These are phyloP conservation scores for Ascochyta rabiei DNA, from an alignment of 2,329 filamentous ascomycete genomes.

Conservation along the genomic window DNA sequence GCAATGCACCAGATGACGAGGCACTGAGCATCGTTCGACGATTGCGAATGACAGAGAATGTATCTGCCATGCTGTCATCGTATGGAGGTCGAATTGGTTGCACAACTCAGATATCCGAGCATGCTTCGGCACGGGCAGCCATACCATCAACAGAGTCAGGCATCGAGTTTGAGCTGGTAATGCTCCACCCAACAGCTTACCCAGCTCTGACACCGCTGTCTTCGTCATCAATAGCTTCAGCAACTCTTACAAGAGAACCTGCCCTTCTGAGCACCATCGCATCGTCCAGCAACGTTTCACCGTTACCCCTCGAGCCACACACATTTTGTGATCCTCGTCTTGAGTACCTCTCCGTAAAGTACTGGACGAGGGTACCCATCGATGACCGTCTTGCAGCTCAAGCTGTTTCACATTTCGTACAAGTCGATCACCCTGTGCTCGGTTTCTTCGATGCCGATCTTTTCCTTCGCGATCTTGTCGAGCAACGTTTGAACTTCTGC, in stretches of 20 bases:
- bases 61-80: neutral
- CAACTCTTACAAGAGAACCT: neutral
- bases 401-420: constrained; percentile 10
- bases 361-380: constrained; percentile 15
- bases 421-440: constrained; percentile 6
- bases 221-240: neutral
- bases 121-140: neutral
- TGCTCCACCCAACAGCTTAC: constrained; percentile 9
- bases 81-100: neutral
- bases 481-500: constrained; percentile 11
- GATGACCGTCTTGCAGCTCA: constrained; percentile 6
- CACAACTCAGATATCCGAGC: neutral
- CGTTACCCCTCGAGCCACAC: neutral
- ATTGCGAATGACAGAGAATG: neutral
- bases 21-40: constrained; percentile 1
- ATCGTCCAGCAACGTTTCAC: neutral
- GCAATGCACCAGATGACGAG: constrained; percentile 10
- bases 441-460: constrained; percentile 15
- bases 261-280: neutral
- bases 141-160: constrained; percentile 4
- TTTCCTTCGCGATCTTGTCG: constrained; percentile 8
- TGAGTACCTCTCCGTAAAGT: constrained; percentile 2
- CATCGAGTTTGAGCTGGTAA: constrained; percentile 5
- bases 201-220: neutral
- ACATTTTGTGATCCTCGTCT: constrained; percentile 11